These are phyloP conservation scores for Austroboletus niveus DNA, from an alignment of 1,284 basidiomycete species.

Conservation along the genomic window DNA sequence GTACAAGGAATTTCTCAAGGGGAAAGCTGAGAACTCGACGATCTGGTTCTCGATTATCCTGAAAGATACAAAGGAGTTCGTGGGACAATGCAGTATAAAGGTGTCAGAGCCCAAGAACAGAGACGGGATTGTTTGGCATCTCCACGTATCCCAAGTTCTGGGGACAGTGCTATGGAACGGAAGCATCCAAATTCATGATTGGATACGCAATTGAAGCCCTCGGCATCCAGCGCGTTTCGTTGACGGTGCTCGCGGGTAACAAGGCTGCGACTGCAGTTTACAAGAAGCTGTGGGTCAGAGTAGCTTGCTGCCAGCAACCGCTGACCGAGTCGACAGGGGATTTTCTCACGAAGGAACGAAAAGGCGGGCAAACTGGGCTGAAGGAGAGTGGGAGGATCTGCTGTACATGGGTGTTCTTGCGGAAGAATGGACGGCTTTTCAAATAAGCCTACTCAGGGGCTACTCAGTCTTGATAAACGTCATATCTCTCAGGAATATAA, in stretches of 20 bases:
- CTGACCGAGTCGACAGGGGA: slow-evolving; percentile 10
- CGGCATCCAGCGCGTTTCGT: slow-evolving; percentile 27
- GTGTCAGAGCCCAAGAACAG: slow-evolving; percentile 28
- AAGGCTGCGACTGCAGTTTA: slow-evolving; percentile 22
- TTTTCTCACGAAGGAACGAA: slow-evolving; percentile 22
- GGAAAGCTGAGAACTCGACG: slow-evolving; percentile 24
- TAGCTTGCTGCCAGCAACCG: neutral
- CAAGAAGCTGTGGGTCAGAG: slow-evolving; percentile 23
- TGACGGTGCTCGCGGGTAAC: slow-evolving; percentile 23
- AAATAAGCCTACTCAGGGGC: slow-evolving; percentile 1
- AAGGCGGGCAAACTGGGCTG: slow-evolving; percentile 14
- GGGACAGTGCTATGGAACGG: slow-evolving; percentile 27
- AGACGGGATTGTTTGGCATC: slow-evolving; percentile 20
- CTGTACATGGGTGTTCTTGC: slow-evolving; percentile 19
- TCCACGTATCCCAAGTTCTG: slow-evolving; percentile 19
- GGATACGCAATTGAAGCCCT: slow-evolving; percentile 25
- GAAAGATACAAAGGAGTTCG: slow-evolving; percentile 23
- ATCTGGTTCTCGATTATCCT: slow-evolving; percentile 31
- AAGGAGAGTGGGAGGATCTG: slow-evolving; percentile 19
- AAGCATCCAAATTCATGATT: slow-evolving; percentile 21
- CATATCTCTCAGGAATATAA: slow-evolving; percentile 4
- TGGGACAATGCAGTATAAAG: slow-evolving; percentile 33
- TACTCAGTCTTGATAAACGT: neutral
- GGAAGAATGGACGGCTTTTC: slow-evolving; percentile 13
- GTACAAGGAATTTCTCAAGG: slow-evolving; percentile 23